Evolutionary conservation across 352 stramenopile genomes (phyloP), one percentile per base, ranked within the genome.

Genomic region (Phytophthora agathidicida): DNA sequence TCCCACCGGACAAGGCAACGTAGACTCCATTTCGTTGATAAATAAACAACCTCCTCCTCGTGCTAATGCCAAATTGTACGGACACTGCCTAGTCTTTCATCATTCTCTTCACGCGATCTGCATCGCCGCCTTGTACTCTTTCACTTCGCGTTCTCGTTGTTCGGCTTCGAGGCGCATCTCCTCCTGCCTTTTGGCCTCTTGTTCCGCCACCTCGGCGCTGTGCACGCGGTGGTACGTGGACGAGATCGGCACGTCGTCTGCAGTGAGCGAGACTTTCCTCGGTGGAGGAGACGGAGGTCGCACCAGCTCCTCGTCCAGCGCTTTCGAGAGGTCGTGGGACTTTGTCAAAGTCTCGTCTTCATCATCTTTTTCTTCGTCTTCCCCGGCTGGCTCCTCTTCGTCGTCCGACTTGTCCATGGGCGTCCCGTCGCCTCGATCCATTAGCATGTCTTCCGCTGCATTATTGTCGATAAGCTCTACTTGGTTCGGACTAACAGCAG

Each of bases 161-260:
- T 84, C 78, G 9, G 71, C 65, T 52, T 92, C 76, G 2, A 64
- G 44, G n/a, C 59, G 74, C 23, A 69, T 52, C 47, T 86, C 80
- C 9, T 81, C 54, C 17, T 68, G 68, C 5, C 76, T 68, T 28
- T 70, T 71, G 5, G 52, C 52, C 32, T 88, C 76, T 53, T 78
- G 67, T 27, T 80, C 65, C 16, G 71, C 80, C 36, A 85, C 62
- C 32, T 86, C 66, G 7, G 75, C 74, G n/a, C 70, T 51, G 49
- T 87, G 82, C 27, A 89, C 67, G 36, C 82, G 82, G 58, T 91
- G 82, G 52, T 91, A 91, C 48, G 85, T 91, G 24, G 77, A 88
- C 44, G 78, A 76, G 48, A 91, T 91, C 9, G 80, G 82, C 35
- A 92, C 75, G 20, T 92, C 80, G 7, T 92, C 82, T 22, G 49